Percentiles rank a stretch among this genome's conserved stretches.
Conservation (phyloP, 169 alveolate genomes). For the Plasmodium falciparum region DNA sequence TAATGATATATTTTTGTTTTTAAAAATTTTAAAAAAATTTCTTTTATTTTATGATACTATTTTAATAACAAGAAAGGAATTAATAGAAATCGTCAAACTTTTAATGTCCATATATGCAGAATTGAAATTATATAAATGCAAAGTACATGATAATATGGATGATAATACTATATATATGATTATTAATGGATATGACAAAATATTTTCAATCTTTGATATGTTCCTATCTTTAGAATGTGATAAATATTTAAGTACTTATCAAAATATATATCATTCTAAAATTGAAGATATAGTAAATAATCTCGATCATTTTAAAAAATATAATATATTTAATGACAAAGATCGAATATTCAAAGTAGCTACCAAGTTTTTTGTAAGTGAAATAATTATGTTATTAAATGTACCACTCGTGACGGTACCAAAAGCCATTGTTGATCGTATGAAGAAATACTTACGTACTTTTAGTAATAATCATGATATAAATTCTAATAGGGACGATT, state of each 20-base stretch:
- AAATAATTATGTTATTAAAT: constrained; percentile 55
- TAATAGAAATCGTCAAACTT: constrained; percentile 15
- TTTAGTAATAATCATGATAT: constrained; percentile 6
- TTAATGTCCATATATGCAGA: constrained; percentile 35
- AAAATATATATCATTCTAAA: constrained; percentile 56
- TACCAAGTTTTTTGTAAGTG: constrained; percentile 45
- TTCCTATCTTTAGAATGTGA: constrained; percentile 50
- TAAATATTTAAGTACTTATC: constrained; percentile 49
- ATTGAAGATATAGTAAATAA: constrained; percentile 45
- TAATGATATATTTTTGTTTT: constrained; percentile 38
- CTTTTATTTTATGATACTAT: constrained; percentile 19
- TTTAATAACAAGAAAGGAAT: constrained; percentile 17
- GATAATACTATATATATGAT: neutral
- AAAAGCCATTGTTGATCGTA: constrained; percentile 14
- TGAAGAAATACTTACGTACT: constrained; percentile 17
- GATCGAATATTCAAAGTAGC: constrained; percentile 39
- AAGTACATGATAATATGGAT: neutral
- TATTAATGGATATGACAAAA: constrained; percentile 10
- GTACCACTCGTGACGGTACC: constrained; percentile 21
- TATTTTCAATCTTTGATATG: constrained; percentile 32
- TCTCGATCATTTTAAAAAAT: constrained; percentile 14
- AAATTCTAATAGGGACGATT: constrained; percentile 6
- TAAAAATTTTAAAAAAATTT: constrained; percentile 50
- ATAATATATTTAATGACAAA: constrained; percentile 32
- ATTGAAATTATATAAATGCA: constrained; percentile 1